phyloP scores from a whole-genome alignment of 176 grass and related monocot species.

The Lolium multiflorum region DNA sequence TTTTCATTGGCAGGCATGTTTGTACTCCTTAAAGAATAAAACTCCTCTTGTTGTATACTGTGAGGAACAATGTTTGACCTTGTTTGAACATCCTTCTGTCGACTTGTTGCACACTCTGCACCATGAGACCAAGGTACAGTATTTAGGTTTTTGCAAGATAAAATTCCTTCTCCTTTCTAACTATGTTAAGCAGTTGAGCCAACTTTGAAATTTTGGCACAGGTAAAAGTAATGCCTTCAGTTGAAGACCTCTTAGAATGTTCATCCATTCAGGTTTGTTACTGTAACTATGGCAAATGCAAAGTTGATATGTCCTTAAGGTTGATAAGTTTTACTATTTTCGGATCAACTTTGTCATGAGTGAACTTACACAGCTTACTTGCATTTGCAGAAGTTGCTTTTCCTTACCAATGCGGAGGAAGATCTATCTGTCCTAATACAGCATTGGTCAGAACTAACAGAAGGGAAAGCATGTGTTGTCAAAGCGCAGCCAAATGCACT shows the following conservation, averaged over 20 bases:
- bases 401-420: slow-evolving; percentile 51
- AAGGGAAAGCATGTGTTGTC: slow-evolving; percentile 60
- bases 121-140: slow-evolving; percentile 80
- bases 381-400: slow-evolving; percentile 76
- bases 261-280: slow-evolving; percentile 80
- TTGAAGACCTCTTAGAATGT: slow-evolving; percentile 71
- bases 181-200: background rate
- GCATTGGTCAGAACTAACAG: slow-evolving; percentile 57
- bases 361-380: slow-evolving; percentile 34
- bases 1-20: slow-evolving; percentile 66
- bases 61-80: slow-evolving; percentile 71
- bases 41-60: slow-evolving; percentile 79
- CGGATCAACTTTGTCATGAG: slow-evolving; percentile 1
- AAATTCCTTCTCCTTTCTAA: slow-evolving; percentile 20
- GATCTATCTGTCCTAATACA: slow-evolving; percentile 52
- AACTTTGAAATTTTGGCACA: slow-evolving; percentile 45
- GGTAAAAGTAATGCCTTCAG: slow-evolving; percentile 71
- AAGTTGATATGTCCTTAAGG: slow-evolving; percentile 28
- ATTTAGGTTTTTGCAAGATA: slow-evolving; percentile 10
- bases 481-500: slow-evolving; percentile 58
- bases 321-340: background rate
- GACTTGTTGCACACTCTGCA: slow-evolving; percentile 61
- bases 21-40: slow-evolving; percentile 78
- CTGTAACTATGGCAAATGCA: slow-evolving; percentile 7
- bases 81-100: slow-evolving; percentile 79